Percentiles rank a stretch among this genome's conserved stretches.
phyloP scores from a whole-genome alignment of 106 monocot genomes.

The Agapanthus africanus region DNA sequence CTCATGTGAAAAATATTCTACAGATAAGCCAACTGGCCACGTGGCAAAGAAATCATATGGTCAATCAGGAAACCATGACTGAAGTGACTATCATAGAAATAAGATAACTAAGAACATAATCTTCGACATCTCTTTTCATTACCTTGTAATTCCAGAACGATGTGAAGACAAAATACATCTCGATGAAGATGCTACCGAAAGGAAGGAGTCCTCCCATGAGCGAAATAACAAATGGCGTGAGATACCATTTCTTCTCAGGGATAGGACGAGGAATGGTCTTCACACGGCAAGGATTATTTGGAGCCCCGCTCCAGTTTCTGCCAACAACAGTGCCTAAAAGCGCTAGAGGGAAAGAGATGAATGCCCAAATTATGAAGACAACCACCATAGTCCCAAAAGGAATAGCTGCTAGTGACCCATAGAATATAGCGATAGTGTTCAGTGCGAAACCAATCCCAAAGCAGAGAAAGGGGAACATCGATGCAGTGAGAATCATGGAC shows the following conservation, averaged over 20 bases:
- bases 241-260: constrained; percentile 73
- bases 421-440: constrained; percentile 70
- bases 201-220: constrained; percentile 74
- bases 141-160: constrained; percentile 99
- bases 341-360: constrained; percentile 74
- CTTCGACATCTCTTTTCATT: too few relatives aligned
- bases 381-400: constrained; percentile 77
- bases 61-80: too few relatives aligned
- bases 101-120: too few relatives aligned
- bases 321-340: constrained; percentile 78
- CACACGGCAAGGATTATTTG: constrained; percentile 67
- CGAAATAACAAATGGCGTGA: constrained; percentile 53
- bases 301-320: constrained; percentile 66
- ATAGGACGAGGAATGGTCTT: constrained; percentile 75
- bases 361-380: constrained; percentile 67
- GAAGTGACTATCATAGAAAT: too few relatives aligned
- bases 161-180: constrained; percentile 97
- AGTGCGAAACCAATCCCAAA: constrained; percentile 57
- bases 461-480: constrained; percentile 58
- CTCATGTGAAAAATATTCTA: too few relatives aligned
- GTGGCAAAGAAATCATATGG: too few relatives aligned
- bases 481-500: constrained; percentile 44
- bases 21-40: too few relatives aligned
- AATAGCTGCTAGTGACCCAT: constrained; percentile 68
- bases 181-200: constrained; percentile 84